Evolutionary conservation across 2,329 filamentous ascomycete species (phyloP).

Genomic region (Helminthosporium solani): DNA sequence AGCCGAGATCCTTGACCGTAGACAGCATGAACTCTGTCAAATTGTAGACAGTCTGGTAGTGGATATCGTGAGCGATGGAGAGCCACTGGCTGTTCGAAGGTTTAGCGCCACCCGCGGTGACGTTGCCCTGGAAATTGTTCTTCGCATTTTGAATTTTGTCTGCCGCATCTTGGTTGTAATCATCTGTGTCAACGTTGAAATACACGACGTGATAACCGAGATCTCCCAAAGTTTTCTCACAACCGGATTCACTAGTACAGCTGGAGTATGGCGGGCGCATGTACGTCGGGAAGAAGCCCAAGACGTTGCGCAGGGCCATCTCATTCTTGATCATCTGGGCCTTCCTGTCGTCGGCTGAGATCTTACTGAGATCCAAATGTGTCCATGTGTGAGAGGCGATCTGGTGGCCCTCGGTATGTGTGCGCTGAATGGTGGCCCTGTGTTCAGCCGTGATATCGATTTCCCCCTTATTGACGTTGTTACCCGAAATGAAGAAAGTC

Average conservation of each 20-base stretch:
- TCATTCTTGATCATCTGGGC: conserved; percentile 56
- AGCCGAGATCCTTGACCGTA: conserved; percentile 41
- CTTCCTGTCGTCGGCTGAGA: conserved; percentile 47
- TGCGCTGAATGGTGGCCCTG: conserved; percentile 56
- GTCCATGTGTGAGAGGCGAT: conserved; percentile 61
- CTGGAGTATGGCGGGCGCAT: conserved; percentile 53
- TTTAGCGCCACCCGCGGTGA: conserved; percentile 34
- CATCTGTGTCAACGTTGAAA: conserved; percentile 62
- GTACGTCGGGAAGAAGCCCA: conserved; percentile 59
- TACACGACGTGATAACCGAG: conserved; percentile 63
- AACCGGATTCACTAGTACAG: conserved; percentile 46
- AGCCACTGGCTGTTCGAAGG: conserved; percentile 45
- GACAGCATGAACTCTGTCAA: conserved; percentile 49
- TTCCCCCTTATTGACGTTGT: conserved; percentile 57
- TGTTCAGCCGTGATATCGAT: conserved; percentile 55
- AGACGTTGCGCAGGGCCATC: conserved; percentile 57
- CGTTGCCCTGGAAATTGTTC: conserved; percentile 53
- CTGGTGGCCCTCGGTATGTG: conserved; percentile 59
- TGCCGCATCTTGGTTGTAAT: conserved; percentile 58
- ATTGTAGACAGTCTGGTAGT: conserved; percentile 47
- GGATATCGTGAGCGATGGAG: conserved; percentile 56
- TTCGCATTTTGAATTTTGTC: conserved; percentile 54
- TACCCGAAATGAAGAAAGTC: conserved; percentile 67
- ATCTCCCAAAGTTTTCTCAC: conserved; percentile 42
- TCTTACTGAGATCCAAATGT: conserved; percentile 51